These are phyloP conservation scores for Hypericum perforatum DNA, from an alignment of 345 rosid species.

Conservation along the genomic window DNA sequence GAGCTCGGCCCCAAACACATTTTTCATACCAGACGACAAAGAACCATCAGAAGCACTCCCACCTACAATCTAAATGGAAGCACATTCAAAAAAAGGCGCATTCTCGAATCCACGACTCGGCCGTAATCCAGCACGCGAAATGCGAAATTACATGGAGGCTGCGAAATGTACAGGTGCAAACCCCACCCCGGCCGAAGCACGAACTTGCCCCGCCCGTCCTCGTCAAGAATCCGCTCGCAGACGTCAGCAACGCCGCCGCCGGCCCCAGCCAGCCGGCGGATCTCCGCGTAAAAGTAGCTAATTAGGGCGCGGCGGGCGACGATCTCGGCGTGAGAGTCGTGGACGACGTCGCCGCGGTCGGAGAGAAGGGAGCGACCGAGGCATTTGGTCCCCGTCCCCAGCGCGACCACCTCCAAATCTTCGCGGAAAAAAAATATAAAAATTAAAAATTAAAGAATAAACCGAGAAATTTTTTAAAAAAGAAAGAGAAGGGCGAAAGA, in stretches of 20 bases:
- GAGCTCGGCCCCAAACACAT: slow-evolving; percentile 18
- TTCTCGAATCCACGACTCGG: neutral
- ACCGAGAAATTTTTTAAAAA: neutral
- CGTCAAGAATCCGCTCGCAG: slow-evolving; percentile 27
- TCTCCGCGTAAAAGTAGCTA: slow-evolving; percentile 67
- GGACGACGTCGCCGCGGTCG: slow-evolving; percentile 62
- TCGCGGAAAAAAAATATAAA: neutral
- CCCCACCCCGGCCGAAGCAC: slow-evolving; percentile 50
- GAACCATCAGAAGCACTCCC: slow-evolving; percentile 50
- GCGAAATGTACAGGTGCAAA: slow-evolving; percentile 76
- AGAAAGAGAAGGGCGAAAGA: neutral
- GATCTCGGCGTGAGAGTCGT: slow-evolving; percentile 89
- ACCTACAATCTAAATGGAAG: slow-evolving; percentile 33
- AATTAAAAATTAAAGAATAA: neutral
- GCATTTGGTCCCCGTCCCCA: slow-evolving; percentile 91
- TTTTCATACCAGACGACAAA: slow-evolving; percentile 20
- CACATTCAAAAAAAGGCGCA: neutral
- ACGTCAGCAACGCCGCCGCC: slow-evolving; percentile 17
- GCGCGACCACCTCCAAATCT: slow-evolving; percentile 60
- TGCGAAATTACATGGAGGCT: slow-evolving; percentile 67
- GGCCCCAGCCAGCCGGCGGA: slow-evolving; percentile 28
- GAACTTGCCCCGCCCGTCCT: slow-evolving; percentile 25
- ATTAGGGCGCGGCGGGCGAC: slow-evolving; percentile 69
- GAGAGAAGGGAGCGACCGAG: slow-evolving; percentile 53
- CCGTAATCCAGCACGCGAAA: neutral